A percentile compares a stretch with the other conserved stretches of the same genome.
Evolutionary conservation across 1,139 yeast genomes (phyloP).

Genomic region (Debaryomyces coudertii): DNA sequence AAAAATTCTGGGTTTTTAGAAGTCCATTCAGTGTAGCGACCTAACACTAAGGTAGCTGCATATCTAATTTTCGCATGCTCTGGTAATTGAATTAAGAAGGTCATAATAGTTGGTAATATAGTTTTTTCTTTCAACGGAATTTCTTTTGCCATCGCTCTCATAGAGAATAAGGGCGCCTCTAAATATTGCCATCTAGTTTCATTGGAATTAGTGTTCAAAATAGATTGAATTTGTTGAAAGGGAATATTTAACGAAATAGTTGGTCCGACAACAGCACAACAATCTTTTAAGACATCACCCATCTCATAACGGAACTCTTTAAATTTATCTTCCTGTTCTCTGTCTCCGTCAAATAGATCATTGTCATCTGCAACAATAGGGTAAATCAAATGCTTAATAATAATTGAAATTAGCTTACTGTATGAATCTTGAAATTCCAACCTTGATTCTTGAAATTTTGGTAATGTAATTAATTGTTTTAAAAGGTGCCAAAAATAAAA

Average conservation of each 20-base stretch:
- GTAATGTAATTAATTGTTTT: slow-evolving; percentile 69
- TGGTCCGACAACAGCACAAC: slow-evolving; percentile 89
- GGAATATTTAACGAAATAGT: slow-evolving; percentile 66
- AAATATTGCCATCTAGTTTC: slow-evolving; percentile 73
- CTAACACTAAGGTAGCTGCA: slow-evolving; percentile 89
- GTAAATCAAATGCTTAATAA: slow-evolving; percentile 74
- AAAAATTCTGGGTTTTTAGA: slow-evolving; percentile 79
- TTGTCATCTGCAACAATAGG: slow-evolving; percentile 55
- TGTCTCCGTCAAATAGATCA: slow-evolving; percentile 58
- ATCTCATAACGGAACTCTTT: slow-evolving; percentile 92
- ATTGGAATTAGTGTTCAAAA: slow-evolving; percentile 35
- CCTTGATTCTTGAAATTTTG: slow-evolving; percentile 65
- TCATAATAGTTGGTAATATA: slow-evolving; percentile 80
- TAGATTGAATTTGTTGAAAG: slow-evolving; percentile 51
- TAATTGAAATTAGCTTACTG: slow-evolving; percentile 63
- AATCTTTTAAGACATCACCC: slow-evolving; percentile 95
- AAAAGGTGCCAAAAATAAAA: slow-evolving; percentile 90
- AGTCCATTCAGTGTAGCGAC: slow-evolving; percentile 96
- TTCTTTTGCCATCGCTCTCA: slow-evolving; percentile 95
- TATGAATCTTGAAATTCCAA: slow-evolving; percentile 62
- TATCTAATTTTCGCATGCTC: slow-evolving; percentile 87
- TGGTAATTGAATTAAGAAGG: slow-evolving; percentile 67
- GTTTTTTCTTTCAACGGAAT: slow-evolving; percentile 69
- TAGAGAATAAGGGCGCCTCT: slow-evolving; percentile 87
- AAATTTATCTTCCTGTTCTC: slow-evolving; percentile 89